These are phyloP conservation scores for Arabidopsis thaliana DNA, from an alignment of 345 rosid genomes.

Conservation along the genomic window DNA sequence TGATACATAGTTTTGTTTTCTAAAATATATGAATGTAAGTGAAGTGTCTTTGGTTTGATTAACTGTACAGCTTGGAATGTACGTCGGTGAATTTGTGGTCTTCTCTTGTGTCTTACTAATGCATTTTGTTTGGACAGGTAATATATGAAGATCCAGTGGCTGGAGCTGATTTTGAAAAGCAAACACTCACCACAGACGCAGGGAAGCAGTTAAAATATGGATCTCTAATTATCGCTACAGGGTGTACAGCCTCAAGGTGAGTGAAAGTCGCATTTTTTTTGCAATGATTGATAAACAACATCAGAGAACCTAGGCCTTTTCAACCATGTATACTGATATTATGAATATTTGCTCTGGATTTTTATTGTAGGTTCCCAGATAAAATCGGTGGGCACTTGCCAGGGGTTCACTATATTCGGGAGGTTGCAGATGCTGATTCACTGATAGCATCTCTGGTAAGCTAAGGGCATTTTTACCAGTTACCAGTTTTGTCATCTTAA, in stretches of 20 bases:
- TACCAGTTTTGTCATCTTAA: constrained; percentile 15
- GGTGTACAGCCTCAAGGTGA: constrained; percentile 92
- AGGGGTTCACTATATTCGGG: constrained; percentile 92
- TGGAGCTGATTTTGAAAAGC: constrained; percentile 75
- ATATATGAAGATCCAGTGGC: constrained; percentile 85
- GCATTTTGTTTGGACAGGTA: constrained; percentile 52
- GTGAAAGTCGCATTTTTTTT: background rate
- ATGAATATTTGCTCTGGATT: background rate
- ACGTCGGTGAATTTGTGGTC: constrained; percentile 11
- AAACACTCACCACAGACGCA: constrained; percentile 72
- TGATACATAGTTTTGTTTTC: constrained; percentile 16
- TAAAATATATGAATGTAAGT: background rate
- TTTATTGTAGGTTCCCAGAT: constrained; percentile 75
- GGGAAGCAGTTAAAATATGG: constrained; percentile 93
- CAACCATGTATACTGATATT: background rate
- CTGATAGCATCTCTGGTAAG: constrained; percentile 82
- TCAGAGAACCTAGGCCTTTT: background rate
- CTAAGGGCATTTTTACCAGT: constrained; percentile 17
- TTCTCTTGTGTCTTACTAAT: background rate
- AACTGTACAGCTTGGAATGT: background rate
- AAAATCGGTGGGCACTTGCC: constrained; percentile 89
- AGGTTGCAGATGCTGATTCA: constrained; percentile 92
- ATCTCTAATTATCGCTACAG: constrained; percentile 86
- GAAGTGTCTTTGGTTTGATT: constrained; percentile 11
- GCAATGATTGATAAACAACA: background rate